Evolutionary conservation across 129 eudicot genomes (phyloP).

Genomic region (Arctium minus): DNA sequence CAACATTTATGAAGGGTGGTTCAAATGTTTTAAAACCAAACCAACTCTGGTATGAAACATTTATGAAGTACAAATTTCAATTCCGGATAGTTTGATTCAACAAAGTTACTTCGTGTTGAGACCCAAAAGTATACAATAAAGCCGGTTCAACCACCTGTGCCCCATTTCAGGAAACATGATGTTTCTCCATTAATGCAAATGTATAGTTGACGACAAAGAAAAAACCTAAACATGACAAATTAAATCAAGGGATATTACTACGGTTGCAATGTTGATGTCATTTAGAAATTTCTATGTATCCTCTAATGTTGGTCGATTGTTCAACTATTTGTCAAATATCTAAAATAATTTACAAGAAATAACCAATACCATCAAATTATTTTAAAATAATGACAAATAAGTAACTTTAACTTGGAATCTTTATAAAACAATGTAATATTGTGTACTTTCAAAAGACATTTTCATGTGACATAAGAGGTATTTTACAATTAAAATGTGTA

Average conservation of each 20-base stretch:
- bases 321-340: not conserved
- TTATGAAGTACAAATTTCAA: not conserved
- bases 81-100: not conserved
- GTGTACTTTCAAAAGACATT: not conserved
- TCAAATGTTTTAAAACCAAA: not conserved
- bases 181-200: not conserved
- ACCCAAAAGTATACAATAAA: not conserved
- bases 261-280: not conserved
- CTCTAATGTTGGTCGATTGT: not conserved
- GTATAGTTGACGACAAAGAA: not conserved
- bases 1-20: not conserved
- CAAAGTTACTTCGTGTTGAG: not conserved
- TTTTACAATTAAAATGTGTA: no score
- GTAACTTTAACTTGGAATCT: not conserved
- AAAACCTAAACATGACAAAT: constrained; percentile 1
- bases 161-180: constrained; percentile 9
- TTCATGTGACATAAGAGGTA: not conserved
- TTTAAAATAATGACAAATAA: not conserved
- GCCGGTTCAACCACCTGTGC: not conserved
- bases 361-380: not conserved
- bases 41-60: not conserved
- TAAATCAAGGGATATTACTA: not conserved
- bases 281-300: not conserved
- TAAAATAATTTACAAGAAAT: not conserved
- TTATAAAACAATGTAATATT: not conserved